phyloP scores from a whole-genome alignment of 2,329 filamentous ascomycete species.

The Colletotrichum limetticola region DNA sequence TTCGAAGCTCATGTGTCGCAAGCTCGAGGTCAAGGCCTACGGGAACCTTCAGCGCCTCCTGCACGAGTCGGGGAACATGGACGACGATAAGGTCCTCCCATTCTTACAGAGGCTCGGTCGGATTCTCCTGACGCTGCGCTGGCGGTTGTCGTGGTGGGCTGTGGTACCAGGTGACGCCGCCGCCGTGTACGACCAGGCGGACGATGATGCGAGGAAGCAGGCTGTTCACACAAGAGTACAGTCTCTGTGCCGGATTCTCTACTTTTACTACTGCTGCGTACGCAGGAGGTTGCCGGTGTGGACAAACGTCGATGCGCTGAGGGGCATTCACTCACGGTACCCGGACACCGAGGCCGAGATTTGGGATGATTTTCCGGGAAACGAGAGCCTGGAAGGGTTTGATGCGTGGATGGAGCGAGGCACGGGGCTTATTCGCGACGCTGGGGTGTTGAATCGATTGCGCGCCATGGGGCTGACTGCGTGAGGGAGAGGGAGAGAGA shows the following conservation, averaged over 20 bases:
- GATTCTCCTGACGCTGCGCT: slow-evolving; percentile 51
- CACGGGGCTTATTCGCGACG: slow-evolving; percentile 49
- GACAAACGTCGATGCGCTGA: slow-evolving; percentile 44
- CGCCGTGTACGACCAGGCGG: slow-evolving; percentile 41
- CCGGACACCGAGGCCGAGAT: slow-evolving; percentile 50
- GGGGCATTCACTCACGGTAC: slow-evolving; percentile 52
- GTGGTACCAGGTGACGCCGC: slow-evolving; percentile 45
- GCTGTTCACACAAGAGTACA: slow-evolving; percentile 52
- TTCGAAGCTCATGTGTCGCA: slow-evolving; percentile 55
- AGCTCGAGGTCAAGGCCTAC: slow-evolving; percentile 57
- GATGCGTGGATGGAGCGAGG: slow-evolving; percentile 51
- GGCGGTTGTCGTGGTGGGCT: slow-evolving; percentile 57
- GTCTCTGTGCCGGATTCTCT: slow-evolving; percentile 53
- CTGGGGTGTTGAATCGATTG: slow-evolving; percentile 44
- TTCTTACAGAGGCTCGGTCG: slow-evolving; percentile 26
- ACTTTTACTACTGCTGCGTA: slow-evolving; percentile 57
- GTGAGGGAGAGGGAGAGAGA: neutral
- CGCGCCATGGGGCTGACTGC: neutral
- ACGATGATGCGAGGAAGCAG: slow-evolving; percentile 47
- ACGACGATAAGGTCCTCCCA: slow-evolving; percentile 43
- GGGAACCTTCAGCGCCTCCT: slow-evolving; percentile 49
- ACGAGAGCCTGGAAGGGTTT: slow-evolving; percentile 51
- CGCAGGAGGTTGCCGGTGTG: slow-evolving; percentile 52
- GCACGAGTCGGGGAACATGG: slow-evolving; percentile 11
- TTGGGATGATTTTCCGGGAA: slow-evolving; percentile 54